Conservation (phyloP, 495 filamentous ascomycete genomes). For the Neurospora intermedia region DNA sequence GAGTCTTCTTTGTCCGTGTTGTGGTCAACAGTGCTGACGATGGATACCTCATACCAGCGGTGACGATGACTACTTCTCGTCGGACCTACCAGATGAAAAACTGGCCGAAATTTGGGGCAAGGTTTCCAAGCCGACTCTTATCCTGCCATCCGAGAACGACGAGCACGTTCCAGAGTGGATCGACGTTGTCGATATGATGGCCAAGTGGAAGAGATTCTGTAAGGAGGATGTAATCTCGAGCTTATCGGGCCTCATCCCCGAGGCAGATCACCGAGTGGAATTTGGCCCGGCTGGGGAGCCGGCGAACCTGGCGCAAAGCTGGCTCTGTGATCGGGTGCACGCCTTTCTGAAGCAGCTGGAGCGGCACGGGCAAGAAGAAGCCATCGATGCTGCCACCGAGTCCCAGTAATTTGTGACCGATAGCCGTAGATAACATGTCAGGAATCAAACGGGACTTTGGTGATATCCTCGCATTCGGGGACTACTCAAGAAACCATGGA, state of each 20-base stretch:
- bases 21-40: not conserved
- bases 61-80: conserved; percentile 84
- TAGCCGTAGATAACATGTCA: not conserved
- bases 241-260: conserved; percentile 32
- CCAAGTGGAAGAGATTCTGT: conserved; percentile 44
- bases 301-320: conserved; percentile 18
- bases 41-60: conserved; percentile 29
- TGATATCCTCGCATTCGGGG: not conserved
- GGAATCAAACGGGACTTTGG: not conserved
- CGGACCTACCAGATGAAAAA: conserved; percentile 53
- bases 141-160: conserved; percentile 64
- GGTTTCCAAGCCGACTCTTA: conserved; percentile 43
- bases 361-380: not conserved
- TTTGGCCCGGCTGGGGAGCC: conserved; percentile 5
- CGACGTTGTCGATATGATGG: conserved; percentile 54
- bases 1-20: conserved; percentile 13
- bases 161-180: conserved; percentile 53
- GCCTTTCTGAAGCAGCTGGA: conserved; percentile 22
- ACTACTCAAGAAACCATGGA: not conserved
- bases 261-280: conserved; percentile 32
- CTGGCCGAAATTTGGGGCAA: conserved; percentile 54
- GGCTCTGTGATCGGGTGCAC: conserved; percentile 27
- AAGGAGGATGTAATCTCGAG: conserved; percentile 27
- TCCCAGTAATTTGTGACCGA: not conserved
- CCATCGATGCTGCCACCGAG: not conserved